phyloP scores from a whole-genome alignment of 2,329 filamentous ascomycete species.

The Tolypocladium endophyticum region DNA sequence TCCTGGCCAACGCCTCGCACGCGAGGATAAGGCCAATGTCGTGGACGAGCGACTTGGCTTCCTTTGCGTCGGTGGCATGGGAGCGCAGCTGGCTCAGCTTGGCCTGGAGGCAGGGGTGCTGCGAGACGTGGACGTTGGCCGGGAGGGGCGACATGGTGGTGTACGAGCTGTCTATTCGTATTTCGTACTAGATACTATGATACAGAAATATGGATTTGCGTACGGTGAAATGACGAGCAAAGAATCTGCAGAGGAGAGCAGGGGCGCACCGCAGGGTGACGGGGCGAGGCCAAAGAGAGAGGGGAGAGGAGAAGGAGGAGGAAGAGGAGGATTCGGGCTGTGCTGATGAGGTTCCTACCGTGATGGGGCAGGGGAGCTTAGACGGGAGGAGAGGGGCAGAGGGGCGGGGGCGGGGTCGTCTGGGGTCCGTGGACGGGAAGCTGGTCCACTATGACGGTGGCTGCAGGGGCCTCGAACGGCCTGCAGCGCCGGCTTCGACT shows the following conservation, averaged over 20 bases:
- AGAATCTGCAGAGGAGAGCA: background rate
- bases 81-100: conserved; percentile 89
- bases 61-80: conserved; percentile 54
- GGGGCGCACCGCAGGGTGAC: background rate
- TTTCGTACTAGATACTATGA: background rate
- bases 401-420: background rate
- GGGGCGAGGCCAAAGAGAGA: background rate
- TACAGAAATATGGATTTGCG: background rate
- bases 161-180: background rate
- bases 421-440: background rate
- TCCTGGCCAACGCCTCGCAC: conserved; percentile 65
- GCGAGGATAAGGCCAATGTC: conserved; percentile 78
- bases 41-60: conserved; percentile 73
- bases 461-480: no score
- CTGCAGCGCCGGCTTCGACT: no score
- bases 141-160: conserved; percentile 33
- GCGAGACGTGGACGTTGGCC: conserved; percentile 64
- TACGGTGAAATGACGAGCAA: background rate
- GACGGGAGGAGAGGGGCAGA: background rate
- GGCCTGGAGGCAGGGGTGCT: conserved; percentile 74
- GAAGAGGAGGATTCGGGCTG: background rate
- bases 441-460: background rate
- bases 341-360: background rate
- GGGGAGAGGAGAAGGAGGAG: background rate
- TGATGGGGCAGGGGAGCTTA: background rate